Evolutionary conservation across 2,329 filamentous ascomycete species (phyloP).

Genomic region (Microdochium nivale): DNA sequence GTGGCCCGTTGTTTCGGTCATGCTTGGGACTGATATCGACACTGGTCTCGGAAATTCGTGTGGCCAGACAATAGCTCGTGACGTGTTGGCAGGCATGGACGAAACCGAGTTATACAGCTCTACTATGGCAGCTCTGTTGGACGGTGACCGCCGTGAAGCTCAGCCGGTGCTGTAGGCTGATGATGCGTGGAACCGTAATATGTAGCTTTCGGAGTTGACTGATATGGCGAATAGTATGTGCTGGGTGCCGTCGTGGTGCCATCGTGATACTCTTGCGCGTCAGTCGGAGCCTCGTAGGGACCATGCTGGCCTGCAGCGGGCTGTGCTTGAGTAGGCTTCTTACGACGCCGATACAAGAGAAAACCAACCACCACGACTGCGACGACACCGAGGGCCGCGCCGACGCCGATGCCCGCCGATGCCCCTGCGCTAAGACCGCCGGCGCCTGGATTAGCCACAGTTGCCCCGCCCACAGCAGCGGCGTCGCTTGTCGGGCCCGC

Average conservation of each 20-base stretch:
- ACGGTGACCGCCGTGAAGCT: background rate
- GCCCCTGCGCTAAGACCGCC: background rate
- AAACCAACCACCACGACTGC: background rate
- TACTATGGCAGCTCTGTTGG: background rate
- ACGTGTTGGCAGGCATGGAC: too few relatives aligned
- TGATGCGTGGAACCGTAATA: background rate
- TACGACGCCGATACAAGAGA: background rate
- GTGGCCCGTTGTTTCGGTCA: too few relatives aligned
- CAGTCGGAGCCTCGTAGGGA: background rate
- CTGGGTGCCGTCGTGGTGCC: background rate
- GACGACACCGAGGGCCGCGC: background rate
- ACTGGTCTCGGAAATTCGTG: too few relatives aligned
- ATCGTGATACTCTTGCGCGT: background rate
- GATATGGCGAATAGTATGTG: background rate
- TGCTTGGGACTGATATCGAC: too few relatives aligned
- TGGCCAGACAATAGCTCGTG: too few relatives aligned
- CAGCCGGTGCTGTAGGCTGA: background rate
- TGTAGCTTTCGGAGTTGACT: background rate
- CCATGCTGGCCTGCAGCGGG: background rate
- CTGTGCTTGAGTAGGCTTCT: background rate
- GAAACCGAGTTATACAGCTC: too few relatives aligned
- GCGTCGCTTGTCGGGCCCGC: background rate
- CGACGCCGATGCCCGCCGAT: background rate
- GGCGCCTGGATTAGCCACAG: background rate
- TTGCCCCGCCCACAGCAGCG: too few relatives aligned